Base-by-base conservation (phyloP, 2,329 filamentous ascomycete genomes). In the Sporothrix euskadiensis region DNA sequence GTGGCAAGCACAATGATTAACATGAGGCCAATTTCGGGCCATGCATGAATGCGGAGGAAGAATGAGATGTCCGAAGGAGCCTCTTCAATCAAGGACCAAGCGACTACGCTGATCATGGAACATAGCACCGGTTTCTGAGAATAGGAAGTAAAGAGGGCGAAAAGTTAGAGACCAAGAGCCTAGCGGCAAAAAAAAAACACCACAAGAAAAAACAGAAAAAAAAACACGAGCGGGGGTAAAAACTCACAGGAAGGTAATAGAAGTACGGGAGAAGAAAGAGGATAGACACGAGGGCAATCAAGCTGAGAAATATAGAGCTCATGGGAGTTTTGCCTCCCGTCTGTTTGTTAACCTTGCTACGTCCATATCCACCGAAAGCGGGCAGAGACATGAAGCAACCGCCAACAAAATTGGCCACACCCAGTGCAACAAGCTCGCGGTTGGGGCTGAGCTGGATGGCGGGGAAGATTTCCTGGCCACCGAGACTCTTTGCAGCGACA, bases 1-100 rank as follows among this genome's bases (percentile, higher is more conserved):
- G 96, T 99, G 22, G 94, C 89, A 39, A 94, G 82, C 80, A 98
- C 96, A 80, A 99, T 98, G 75, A 96, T 87, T 26, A 89, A 83
- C 94, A 99, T 98, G 52, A 98, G 88, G 0, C 87, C 86, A 1
- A 99, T 86, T 79, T 98, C 96, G 0, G 89, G 91, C 89, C 92
- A 97, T 73, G 94, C 95, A 41, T 90, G 88, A 75, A 99, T 95
- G 70, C 87, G 89, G 73, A 93, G 83, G 84, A 98, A 99, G 85
- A 98, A 99, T 68, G 87, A 85, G 75, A 99, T 89, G 81, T 99
- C 96, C 78, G 96, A 92, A 0, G 96, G 96, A 14, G 93, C 94
- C 85, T 99, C 96, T 84, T 99, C 96, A 75, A 98, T 92, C 7
- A 99, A 87, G 26, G 94, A 96, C 84, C 92, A 97, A 26, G 96